phyloP scores from a whole-genome alignment of 2,329 filamentous ascomycete genomes.

The Plenodomus biglobosus region DNA sequence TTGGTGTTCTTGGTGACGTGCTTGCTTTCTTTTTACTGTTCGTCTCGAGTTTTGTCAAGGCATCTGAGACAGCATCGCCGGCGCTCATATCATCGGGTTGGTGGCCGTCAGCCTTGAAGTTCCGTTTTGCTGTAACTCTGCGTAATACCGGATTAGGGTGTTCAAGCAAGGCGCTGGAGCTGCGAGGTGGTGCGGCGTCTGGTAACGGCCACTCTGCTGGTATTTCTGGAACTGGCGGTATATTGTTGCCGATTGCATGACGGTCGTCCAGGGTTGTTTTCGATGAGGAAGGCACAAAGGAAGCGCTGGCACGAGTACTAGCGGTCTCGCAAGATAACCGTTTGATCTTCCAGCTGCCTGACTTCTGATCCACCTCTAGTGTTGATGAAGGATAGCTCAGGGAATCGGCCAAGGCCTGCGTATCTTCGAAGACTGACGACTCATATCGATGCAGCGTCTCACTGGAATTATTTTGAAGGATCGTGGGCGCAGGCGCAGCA shows the following conservation, averaged over 20 bases:
- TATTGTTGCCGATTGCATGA: constrained; percentile 13
- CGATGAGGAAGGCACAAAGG: constrained; percentile 13
- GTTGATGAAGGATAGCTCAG: constrained; percentile 35
- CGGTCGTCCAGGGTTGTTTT: constrained; percentile 21
- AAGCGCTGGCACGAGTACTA: constrained; percentile 12
- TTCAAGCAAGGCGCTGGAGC: constrained; percentile 13
- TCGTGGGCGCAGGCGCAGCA: constrained; percentile 1
- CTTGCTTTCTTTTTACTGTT: constrained; percentile 15
- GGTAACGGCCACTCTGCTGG: constrained; percentile 31
- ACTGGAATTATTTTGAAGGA: constrained; percentile 22
- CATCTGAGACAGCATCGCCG: constrained; percentile 21
- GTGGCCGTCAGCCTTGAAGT: constrained; percentile 18
- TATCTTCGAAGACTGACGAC: constrained; percentile 35
- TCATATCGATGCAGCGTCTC: constrained; percentile 35
- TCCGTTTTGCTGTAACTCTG: constrained; percentile 7
- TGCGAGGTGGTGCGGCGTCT: constrained; percentile 16
- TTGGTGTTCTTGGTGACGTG: constrained; percentile 2
- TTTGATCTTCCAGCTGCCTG: constrained; percentile 39
- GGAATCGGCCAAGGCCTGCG: constrained; percentile 38
- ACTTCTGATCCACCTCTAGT: constrained; percentile 36
- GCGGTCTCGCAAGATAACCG: constrained; percentile 23
- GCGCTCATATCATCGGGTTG: constrained; percentile 20
- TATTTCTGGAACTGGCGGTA: constrained; percentile 31
- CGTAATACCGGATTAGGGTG: constrained; percentile 12
- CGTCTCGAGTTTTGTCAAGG: constrained; percentile 21